These are phyloP conservation scores for Sisymbrium altissimum DNA, from an alignment of 345 rosid species.

Conservation along the genomic window DNA sequence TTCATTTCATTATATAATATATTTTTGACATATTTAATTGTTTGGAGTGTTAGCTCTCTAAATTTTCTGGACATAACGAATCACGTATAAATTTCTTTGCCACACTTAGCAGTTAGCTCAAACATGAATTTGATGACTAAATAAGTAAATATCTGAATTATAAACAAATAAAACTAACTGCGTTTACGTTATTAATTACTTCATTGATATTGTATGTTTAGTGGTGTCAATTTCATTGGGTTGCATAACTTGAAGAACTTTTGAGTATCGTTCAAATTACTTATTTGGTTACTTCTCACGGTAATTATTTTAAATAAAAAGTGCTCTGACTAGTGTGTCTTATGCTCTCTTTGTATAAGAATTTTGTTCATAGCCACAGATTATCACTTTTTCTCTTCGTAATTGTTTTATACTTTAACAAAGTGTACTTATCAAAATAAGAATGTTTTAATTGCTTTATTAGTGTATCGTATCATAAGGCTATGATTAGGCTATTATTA, in stretches of 20 bases:
- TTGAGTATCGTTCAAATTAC: not conserved
- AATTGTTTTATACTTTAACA: slow-evolving; percentile 13
- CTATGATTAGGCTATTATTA: slow-evolving; percentile 26
- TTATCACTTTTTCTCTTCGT: slow-evolving; percentile 1
- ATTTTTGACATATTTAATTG: not conserved
- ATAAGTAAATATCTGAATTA: not conserved
- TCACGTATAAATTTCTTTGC: not conserved
- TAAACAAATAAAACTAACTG: not conserved
- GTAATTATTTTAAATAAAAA: not conserved
- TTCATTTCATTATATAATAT: not conserved
- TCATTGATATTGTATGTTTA: too few species aligned
- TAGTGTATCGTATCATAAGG: slow-evolving; percentile 24
- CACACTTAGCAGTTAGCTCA: not conserved
- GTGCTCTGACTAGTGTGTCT: not conserved
- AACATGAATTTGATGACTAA: not conserved
- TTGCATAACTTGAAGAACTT: not conserved
- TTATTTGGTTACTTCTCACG: not conserved
- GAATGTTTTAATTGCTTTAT: slow-evolving; percentile 8
- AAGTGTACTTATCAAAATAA: slow-evolving; percentile 20
- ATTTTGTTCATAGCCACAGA: not conserved
- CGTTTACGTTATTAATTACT: too few species aligned
- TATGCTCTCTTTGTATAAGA: not conserved
- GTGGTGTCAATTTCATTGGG: not conserved
- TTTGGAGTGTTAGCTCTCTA: not conserved
- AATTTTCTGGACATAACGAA: not conserved